These are phyloP conservation scores for Trapa bicornis DNA, from an alignment of 345 rosid species.

Conservation along the genomic window DNA sequence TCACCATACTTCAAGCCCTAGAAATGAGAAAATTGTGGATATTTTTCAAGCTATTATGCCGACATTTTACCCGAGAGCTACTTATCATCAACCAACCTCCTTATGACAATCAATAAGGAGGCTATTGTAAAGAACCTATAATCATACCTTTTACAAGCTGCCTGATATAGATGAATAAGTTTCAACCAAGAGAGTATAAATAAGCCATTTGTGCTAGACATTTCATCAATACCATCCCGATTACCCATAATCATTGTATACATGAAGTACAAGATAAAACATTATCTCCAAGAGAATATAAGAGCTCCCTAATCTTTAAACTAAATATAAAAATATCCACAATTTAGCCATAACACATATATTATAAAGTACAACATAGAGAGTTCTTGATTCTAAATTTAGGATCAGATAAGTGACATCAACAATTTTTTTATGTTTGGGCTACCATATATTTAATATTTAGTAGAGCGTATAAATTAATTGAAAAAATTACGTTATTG, in stretches of 20 bases:
- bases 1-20: conserved; percentile 56
- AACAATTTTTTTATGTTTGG: too few relatives aligned
- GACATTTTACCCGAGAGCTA: conserved; percentile 93
- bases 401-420: background rate
- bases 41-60: conserved; percentile 91
- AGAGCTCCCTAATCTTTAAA: background rate
- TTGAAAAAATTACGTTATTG: too few relatives aligned
- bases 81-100: conserved; percentile 87
- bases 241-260: conserved; percentile 98
- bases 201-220: conserved; percentile 86
- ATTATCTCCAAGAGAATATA: conserved; percentile 56
- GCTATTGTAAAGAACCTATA: conserved; percentile 90
- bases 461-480: too few relatives aligned
- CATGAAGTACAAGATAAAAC: conserved; percentile 14
- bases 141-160: conserved; percentile 82
- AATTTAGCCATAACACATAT: background rate
- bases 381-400: background rate
- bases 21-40: conserved; percentile 57
- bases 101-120: conserved; percentile 96
- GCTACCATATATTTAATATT: too few relatives aligned
- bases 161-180: conserved; percentile 94
- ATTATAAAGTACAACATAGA: background rate
- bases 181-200: conserved; percentile 88
- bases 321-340: background rate
- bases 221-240: conserved; percentile 95